Evolutionary conservation across 306 rosid genomes (phyloP).

Genomic region (Quercus variabilis): DNA sequence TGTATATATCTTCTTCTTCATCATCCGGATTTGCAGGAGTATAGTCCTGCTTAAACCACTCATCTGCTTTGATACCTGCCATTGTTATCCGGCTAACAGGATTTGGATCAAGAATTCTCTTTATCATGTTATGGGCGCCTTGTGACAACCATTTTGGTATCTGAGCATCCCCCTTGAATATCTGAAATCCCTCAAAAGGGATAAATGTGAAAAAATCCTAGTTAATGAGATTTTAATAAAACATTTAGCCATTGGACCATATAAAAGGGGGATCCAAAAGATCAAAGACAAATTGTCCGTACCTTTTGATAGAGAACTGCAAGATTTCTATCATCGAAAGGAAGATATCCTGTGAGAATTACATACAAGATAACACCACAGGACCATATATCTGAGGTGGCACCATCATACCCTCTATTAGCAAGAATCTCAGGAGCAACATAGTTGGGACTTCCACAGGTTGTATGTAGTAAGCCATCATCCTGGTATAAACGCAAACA

Average conservation of each 20-base stretch:
- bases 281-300: neutral
- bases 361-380: conserved; percentile 90
- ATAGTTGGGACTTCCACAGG: conserved; percentile 98
- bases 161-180: conserved; percentile 62
- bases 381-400: conserved; percentile 87
- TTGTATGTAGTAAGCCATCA: conserved; percentile 92
- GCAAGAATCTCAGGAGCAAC: conserved; percentile 94
- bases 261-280: neutral
- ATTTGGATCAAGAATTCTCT: conserved; percentile 78
- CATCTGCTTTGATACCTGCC: conserved; percentile 64
- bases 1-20: conserved; percentile 57
- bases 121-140: conserved; percentile 65
- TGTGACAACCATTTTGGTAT: conserved; percentile 74
- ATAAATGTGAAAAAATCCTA: neutral
- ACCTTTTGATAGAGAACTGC: conserved; percentile 94
- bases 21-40: conserved; percentile 53
- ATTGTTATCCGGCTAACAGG: conserved; percentile 61
- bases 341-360: conserved; percentile 71
- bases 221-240: neutral
- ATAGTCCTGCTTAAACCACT: conserved; percentile 79
- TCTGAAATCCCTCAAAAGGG: conserved; percentile 40
- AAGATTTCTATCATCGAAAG: conserved; percentile 89
- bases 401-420: conserved; percentile 83
- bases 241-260: neutral
- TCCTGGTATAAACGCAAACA: conserved; percentile 36